Evolutionary conservation across 23 red algal genomes (phyloP), one percentile per base, ranked within the genome.

Genomic region (Cyanidioschyzon merolae): DNA sequence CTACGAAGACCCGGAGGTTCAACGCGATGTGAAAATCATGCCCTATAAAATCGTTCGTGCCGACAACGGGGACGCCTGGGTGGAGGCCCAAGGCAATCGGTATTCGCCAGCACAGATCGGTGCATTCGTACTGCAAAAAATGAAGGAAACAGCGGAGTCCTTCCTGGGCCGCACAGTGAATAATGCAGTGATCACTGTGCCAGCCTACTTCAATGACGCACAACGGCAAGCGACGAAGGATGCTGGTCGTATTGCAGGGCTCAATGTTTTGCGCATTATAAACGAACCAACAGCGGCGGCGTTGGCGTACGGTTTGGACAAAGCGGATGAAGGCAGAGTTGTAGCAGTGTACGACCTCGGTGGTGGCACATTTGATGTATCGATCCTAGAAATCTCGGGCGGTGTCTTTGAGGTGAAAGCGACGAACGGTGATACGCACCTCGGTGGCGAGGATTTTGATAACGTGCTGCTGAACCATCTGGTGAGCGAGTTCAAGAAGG

Each of bases 401-500:
- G 94, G 94, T 34, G 94, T 98, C 26, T 98, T 98, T 50, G 94
- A 98, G 77, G 94, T 98, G 37, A 98, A 98, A 85, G 84, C 88
- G 12, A 98, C 94, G 38, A 98, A 98, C 59, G 94, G 94, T 37
- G 94, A 98, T 68, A 98, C 94, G 34, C 94, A 98, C 84, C 75
- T 98, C n/a, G 94, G 94, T 25, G 94, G 94, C 25, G 94, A 98
- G 79, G 94, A 98, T 79, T 98, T 98, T 80, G 94, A 98, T 75
- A 84, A 98, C 36, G 82, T 82, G 26, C 37, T 98, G 38, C 83
- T 98, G 37, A 80, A 98, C 37, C 75, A 86, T 63, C 88, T 98
- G 57, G 83, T 98, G 37, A 37, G 74, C 34, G 94, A 98, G 82
- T 98, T 98, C 76, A 98, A 98, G 83, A 88, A 83, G 75, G 88